These are phyloP conservation scores for Podospora pseudopauciseta DNA, from an alignment of 495 filamentous ascomycete genomes.

Conservation along the genomic window DNA sequence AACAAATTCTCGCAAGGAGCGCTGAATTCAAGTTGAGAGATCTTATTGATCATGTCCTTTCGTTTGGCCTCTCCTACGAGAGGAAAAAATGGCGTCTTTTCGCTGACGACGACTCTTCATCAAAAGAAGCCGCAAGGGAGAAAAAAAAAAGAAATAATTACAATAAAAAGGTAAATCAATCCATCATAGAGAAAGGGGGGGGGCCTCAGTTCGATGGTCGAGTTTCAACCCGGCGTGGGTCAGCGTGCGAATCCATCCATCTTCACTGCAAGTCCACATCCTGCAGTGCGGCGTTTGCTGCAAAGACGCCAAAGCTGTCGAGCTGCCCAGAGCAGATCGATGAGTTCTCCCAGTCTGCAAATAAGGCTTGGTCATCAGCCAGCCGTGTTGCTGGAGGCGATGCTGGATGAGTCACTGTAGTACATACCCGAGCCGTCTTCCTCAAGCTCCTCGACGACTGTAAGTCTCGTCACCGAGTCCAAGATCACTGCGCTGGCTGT, in stretches of 20 bases:
- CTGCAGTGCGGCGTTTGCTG: slow-evolving; percentile 33
- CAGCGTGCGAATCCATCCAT: neutral
- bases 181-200: too few relatives aligned
- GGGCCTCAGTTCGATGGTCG: neutral
- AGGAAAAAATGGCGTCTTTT: neutral
- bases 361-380: slow-evolving; percentile 25
- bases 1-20: neutral
- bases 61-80: neutral
- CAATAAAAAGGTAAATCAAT: neutral
- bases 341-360: slow-evolving; percentile 45
- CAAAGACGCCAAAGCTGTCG: slow-evolving; percentile 36
- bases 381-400: slow-evolving; percentile 40
- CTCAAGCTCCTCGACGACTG: slow-evolving; percentile 52
- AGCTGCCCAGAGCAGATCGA: slow-evolving; percentile 40
- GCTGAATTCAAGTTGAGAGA: neutral
- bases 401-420: slow-evolving; percentile 40
- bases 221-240: neutral
- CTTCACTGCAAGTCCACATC: slow-evolving; percentile 17
- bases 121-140: neutral
- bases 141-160: neutral
- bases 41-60: neutral
- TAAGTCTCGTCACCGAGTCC: slow-evolving; percentile 38
- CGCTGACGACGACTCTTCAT: neutral
- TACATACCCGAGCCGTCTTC: slow-evolving; percentile 56
- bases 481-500: slow-evolving; percentile 36